Base-by-base conservation (phyloP, 208 protist genomes). In the Leptomonas seymouri region DNA sequence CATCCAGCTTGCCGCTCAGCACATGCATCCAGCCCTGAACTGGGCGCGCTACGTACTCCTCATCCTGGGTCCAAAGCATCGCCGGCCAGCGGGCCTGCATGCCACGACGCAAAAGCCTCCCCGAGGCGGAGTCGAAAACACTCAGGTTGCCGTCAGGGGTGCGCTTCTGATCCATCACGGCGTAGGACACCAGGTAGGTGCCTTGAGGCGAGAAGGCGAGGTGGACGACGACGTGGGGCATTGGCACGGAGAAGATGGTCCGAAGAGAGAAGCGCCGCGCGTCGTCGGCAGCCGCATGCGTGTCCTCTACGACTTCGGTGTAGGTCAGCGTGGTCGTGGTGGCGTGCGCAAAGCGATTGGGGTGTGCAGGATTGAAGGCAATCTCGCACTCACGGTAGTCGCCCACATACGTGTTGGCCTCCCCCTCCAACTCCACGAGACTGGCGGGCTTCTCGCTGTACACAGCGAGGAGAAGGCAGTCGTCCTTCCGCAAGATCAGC, bases 331-430 rank as follows among this genome's bases (percentile, higher is more conserved):
- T 82, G 6, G 81, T 90, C 11, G 88, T 90, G 6, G 80, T 88
- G 21, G 87, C 90, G 71, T 95, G 90, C n/a, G 87, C 90, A 59
- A 93, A 95, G 50, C 56, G 67, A 7, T 62, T 78, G n/a, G 71
- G 60, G 6, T 67, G 53, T 8, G 63, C 73, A 0, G 90, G 87
- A 72, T 93, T 84, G 64, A 93, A 91, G 49, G 57, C 72, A 21
- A 95, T 76, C 71, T 93, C 87, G 66, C 87, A 93, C 69, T 93
- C 90, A 23, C 85, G 77, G 67, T 93, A 95, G 79, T 95, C 90
- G 16, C 90, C 90, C 5, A 51, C 69, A 78, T 85, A 93, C 39
- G 42, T 20, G 30, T 62, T 80, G 31, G 72, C 23, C 41, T 78
- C 70, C 18, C 39, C 48, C 27, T 59, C 67, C 44, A 87, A 62